Base-by-base conservation (phyloP, 2,329 filamentous ascomycete genomes). In the Stachybotrys chartarum region DNA sequence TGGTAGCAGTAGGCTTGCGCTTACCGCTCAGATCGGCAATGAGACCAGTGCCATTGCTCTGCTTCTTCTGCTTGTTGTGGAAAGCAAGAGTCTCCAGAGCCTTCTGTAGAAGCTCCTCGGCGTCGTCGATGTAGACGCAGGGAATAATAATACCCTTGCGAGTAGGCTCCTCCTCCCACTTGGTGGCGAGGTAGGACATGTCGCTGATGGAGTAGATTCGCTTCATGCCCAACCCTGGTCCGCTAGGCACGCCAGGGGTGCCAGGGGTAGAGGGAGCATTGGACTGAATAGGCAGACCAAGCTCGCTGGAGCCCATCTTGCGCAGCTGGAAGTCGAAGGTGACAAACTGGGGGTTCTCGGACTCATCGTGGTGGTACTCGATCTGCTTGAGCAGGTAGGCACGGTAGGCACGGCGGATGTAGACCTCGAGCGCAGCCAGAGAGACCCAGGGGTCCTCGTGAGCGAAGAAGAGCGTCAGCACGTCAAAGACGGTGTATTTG, bases 401-500 rank as follows among this genome's bases (percentile, higher is more conserved):
- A 78, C 94, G 90, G 78, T 99, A 99, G 14, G 94, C 92, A 60
- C 94, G 90, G 65, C 94, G 92, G 59, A 96, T 87, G 72, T 99
- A 99, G 51, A 97, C 92, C 71, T 99, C 94, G 5, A 99, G 83
- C 51, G 94, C 91, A 57, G 94, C 94, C 58, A 97, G 78, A 7
- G 90, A 90, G 32, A 99, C 93, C 90, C 91, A 97, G 12, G 91
- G 87, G 68, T 99, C 94, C 47, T 90, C 84, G 73, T 99, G 91
- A 39, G 86, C 89, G 69, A 99, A 99, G 84, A 99, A 99, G 56
- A 91, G 86, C 7, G 93, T 89, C 61, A 99, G 75, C 17, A 99
- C 94, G 68, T 99, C 94, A 64, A 97, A 96, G 60, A 99, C 94
- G 47, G 93, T 97, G 78, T 95, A 97, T 77, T 96, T 96, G 54